Base-by-base conservation (phyloP, 179 eudicot species). In the Actinidia chinensis region DNA sequence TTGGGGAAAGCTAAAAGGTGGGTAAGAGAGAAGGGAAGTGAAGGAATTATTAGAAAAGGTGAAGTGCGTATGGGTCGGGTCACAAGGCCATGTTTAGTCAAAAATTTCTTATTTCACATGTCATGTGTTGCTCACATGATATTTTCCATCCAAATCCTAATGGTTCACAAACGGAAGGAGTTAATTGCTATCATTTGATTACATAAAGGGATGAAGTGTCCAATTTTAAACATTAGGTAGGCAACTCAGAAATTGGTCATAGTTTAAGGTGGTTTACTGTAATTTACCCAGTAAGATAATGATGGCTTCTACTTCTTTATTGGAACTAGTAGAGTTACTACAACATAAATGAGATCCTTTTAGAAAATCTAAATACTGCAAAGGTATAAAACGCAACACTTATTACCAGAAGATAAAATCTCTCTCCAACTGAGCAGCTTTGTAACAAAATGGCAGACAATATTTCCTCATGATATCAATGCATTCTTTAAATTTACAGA, bases 391-490 rank as follows among this genome's bases (percentile, higher is more conserved):
- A 73, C 22, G 56, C 13, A 40, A 44, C 7, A 25, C 17, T 67
- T 68, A 71, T 75, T 84, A 95, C 99, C 98, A 78, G 97, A 95
- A 51, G 82, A 79, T 83, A 95, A 84, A 67, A 91, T 89, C 72
- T 95, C 99, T 92, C 89, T 94, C 99, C 81, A 95, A 82, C 89
- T 92, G 98, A 64, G 91, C 97, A 79, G 87, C 84, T 95, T 98
- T 95, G 97, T 79, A 86, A 81, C 23, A 80, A 73, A 75, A 81
- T 47, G 73, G 72, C 43, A 76, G 43, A 78, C 8, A 22, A 75
- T 52, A 36, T 36, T 52, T 66, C 12, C 43, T 77, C 33, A 77
- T 65, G 33, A 65, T 23, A 60, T 59, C 50, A 12, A 59, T 22
- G 9, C n/a, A 42, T 36, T 33, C 46, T 73, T 73, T 36, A n/a